These are phyloP conservation scores for Vanderwaltozyma yarrowii DNA, from an alignment of 805 yeast genomes.

Conservation along the genomic window DNA sequence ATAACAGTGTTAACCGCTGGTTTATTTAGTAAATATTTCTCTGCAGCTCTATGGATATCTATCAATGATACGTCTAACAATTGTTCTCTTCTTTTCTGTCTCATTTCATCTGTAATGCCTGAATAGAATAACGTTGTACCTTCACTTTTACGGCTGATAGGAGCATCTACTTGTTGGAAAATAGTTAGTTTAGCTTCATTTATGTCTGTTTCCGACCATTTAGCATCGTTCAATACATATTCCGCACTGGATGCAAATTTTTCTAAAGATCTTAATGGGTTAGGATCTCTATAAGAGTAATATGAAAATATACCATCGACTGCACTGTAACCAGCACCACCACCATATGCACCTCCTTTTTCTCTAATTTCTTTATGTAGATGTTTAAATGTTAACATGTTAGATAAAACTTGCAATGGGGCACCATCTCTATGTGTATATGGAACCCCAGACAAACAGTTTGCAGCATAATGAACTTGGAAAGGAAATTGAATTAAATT, in stretches of 20 bases:
- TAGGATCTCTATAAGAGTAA: constrained; percentile 93
- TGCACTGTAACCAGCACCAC: constrained; percentile 79
- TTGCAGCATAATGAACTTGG: constrained; percentile 78
- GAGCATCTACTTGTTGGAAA: constrained; percentile 89
- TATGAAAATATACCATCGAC: constrained; percentile 69
- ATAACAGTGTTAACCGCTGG: constrained; percentile 7
- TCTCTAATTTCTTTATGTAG: constrained; percentile 87
- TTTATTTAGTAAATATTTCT: constrained; percentile 35
- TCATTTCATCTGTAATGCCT: constrained; percentile 67
- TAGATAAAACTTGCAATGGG: constrained; percentile 70
- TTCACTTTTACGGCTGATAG: constrained; percentile 69
- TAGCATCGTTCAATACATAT: constrained; percentile 34
- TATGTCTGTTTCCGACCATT: constrained; percentile 55
- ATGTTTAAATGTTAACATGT: constrained; percentile 68
- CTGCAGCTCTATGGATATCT: constrained; percentile 59
- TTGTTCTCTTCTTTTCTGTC: constrained; percentile 67
- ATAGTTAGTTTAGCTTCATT: constrained; percentile 86
- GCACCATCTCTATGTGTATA: constrained; percentile 73
- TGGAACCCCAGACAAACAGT: constrained; percentile 53
- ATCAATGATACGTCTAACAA: constrained; percentile 53
- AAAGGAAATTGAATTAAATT: constrained; percentile 65
- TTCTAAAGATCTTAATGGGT: constrained; percentile 57
- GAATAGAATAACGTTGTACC: constrained; percentile 57
- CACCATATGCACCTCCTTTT: constrained; percentile 97
- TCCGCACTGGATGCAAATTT: constrained; percentile 46